Percentiles rank a stretch among this genome's conserved stretches.
Conservation (phyloP, 2,329 filamentous ascomycete species). For the Lasiodiplodia theobromae region DNA sequence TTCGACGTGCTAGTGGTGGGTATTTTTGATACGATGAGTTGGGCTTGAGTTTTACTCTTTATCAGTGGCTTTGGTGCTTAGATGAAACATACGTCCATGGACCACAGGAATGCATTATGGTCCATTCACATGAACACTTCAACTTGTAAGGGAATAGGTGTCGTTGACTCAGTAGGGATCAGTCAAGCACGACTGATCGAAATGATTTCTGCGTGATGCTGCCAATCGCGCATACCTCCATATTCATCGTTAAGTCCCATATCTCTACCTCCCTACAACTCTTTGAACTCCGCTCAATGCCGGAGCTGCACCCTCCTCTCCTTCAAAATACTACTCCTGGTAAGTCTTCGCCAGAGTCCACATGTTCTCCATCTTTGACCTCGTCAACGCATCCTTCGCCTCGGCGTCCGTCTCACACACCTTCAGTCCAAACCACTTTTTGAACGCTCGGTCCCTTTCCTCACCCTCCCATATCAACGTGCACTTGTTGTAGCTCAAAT, state of each 20-base stretch:
- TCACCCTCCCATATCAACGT: constrained; percentile 90
- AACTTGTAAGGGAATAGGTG: no score
- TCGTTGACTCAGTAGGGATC: neutral
- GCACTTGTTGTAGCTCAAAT: constrained; percentile 83
- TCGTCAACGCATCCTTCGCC: constrained; percentile 78
- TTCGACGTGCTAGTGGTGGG: no score
- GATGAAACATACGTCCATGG: no score
- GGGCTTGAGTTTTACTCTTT: no score
- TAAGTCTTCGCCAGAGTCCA: constrained; percentile 84
- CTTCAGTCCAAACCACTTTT: constrained; percentile 81
- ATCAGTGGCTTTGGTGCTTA: no score
- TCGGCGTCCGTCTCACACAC: constrained; percentile 93
- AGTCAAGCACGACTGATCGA: neutral
- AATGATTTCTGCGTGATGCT: neutral
- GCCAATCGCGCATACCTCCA: neutral
- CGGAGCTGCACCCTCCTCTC: neutral
- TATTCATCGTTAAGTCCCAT: neutral
- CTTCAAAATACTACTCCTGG: constrained; percentile 1
- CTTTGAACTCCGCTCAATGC: neutral
- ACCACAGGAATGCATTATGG: no score
- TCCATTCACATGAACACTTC: no score
- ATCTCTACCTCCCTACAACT: neutral
- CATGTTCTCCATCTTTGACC: constrained; percentile 92
- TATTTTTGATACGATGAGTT: no score
- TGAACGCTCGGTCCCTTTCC: constrained; percentile 78